Evolutionary conservation across 169 alveolate species (phyloP), one percentile per base, ranked within the genome.

Genomic region (Plasmodium knowlesi): DNA sequence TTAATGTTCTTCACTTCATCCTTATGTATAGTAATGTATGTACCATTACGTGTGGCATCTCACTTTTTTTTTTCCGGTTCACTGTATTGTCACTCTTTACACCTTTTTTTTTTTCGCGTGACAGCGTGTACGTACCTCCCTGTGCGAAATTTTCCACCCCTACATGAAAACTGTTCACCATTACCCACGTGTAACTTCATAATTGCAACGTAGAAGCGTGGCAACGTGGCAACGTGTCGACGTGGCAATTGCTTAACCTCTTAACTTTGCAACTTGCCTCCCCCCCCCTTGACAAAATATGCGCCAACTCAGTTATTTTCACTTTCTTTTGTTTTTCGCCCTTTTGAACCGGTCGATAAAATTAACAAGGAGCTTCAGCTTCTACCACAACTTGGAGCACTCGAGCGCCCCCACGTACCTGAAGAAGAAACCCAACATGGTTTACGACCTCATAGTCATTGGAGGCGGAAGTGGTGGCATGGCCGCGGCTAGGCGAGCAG

Each of bases 401-500:
- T 3, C 67, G 43, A 86, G 81, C 25, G 81, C 39, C 61, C 50
- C 85, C 78, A 53, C 82, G 57, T n/a, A 76, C 19, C 67, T 86
- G 41, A 86, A 86, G 81, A 86, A 86, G 43, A 74, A 74, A 16
- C 79, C 93, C 57, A 54, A 39, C 72, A 89, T 89, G 94, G 83
- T 80, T 28, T 97, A 94, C 82, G 98, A 96, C 89, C 91, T 95
- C 19, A 95, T 97, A 80, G 97, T 97, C 46, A 96, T 97, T 22
- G 98, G 98, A 30, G 98, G 98, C n/a, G 98, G 98, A 22, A 96
- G 97, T 12, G 98, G 98, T 22, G 98, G 98, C 84, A 92, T 96
- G 88, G 97, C 98, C 16, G 92, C 96, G 22, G 97, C 98, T 14
- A 92, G 94, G 43, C 93, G 95, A 70, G 98, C 98, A 32, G 94